phyloP scores from a whole-genome alignment of 768 basidiomycete species.

The Phaeolepiota aurea region DNA sequence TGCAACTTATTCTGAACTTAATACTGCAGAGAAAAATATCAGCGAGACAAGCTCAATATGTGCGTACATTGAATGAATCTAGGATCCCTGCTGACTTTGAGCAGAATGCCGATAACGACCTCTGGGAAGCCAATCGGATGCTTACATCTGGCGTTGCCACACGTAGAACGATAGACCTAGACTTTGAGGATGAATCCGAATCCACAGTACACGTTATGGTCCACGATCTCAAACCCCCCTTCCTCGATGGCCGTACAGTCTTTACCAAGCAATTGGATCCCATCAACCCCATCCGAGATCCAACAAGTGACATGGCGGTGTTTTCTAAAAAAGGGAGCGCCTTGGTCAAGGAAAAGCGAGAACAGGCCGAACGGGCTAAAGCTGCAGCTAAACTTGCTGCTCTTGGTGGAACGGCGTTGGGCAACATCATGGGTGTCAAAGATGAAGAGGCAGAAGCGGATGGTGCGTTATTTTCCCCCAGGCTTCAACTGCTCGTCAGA shows the following conservation, averaged over 20 bases:
- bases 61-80: slow-evolving; percentile 37
- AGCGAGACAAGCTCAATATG: slow-evolving; percentile 94
- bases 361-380: slow-evolving; percentile 92
- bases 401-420: slow-evolving; percentile 87
- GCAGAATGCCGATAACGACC: slow-evolving; percentile 94
- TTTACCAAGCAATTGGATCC: slow-evolving; percentile 97
- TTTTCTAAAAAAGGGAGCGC: slow-evolving; percentile 97
- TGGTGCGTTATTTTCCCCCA: slow-evolving; percentile 43
- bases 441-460: slow-evolving; percentile 92
- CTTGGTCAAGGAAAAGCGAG: slow-evolving; percentile 91
- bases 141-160: slow-evolving; percentile 91
- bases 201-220: slow-evolving; percentile 97
- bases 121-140: slow-evolving; percentile 99
- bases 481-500: slow-evolving; percentile 24
- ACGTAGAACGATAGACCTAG: slow-evolving; percentile 78
- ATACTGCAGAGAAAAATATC: slow-evolving; percentile 70
- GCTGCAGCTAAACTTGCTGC: slow-evolving; percentile 93
- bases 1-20: background rate
- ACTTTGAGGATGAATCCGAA: slow-evolving; percentile 94
- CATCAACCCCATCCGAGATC: slow-evolving; percentile 92
- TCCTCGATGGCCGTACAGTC: slow-evolving; percentile 92
- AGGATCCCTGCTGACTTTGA: slow-evolving; percentile 2
- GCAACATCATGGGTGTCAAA: slow-evolving; percentile 96
- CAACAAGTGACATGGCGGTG: slow-evolving; percentile 88
- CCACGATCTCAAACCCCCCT: slow-evolving; percentile 95